phyloP scores from a whole-genome alignment of 2,329 filamentous ascomycete genomes.

The Sporothrix luriei region DNA sequence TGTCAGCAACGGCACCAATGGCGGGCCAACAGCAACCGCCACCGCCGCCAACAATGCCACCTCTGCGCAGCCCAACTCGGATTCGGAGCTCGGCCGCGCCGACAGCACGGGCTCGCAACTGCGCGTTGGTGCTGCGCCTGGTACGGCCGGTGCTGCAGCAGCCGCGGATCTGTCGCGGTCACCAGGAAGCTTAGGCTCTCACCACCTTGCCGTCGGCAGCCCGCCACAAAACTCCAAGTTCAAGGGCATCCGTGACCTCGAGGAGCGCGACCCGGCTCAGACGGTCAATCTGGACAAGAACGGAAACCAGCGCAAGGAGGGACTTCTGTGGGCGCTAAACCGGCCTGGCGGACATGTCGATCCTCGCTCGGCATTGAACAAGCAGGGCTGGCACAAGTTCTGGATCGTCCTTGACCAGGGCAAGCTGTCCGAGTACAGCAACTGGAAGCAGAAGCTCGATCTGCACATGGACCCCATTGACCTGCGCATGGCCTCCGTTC shows the following conservation, averaged over 20 bases:
- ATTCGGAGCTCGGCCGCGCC: conserved; percentile 70
- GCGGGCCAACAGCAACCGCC: conserved; percentile 39
- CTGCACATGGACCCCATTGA: conserved; percentile 98
- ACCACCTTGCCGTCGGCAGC: conserved; percentile 52
- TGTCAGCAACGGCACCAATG: not conserved
- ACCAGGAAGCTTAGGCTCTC: conserved; percentile 57
- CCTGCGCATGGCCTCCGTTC: conserved; percentile 91
- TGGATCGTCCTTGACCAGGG: conserved; percentile 98
- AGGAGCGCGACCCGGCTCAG: conserved; percentile 72
- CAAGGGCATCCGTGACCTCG: conserved; percentile 88
- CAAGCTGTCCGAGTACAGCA: conserved; percentile 95
- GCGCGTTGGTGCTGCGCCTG: conserved; percentile 54
- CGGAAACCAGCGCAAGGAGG: conserved; percentile 82
- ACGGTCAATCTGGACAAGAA: conserved; percentile 57
- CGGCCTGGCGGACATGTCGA: conserved; percentile 92
- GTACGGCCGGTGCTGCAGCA: conserved; percentile 42
- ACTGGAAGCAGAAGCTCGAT: conserved; percentile 97
- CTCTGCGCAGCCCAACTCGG: conserved; percentile 52
- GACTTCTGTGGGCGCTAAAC: conserved; percentile 90
- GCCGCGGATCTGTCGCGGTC: conserved; percentile 57
- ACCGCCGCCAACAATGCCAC: conserved; percentile 30
- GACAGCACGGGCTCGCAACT: conserved; percentile 75
- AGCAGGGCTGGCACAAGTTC: conserved; percentile 99
- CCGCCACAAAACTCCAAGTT: conserved; percentile 65
- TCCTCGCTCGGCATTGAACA: conserved; percentile 83